A percentile compares a stretch with the other conserved stretches of the same genome.
Evolutionary conservation across 2,329 filamentous ascomycete genomes (phyloP).

Genomic region (Hymenotorrendiella dingleyae): DNA sequence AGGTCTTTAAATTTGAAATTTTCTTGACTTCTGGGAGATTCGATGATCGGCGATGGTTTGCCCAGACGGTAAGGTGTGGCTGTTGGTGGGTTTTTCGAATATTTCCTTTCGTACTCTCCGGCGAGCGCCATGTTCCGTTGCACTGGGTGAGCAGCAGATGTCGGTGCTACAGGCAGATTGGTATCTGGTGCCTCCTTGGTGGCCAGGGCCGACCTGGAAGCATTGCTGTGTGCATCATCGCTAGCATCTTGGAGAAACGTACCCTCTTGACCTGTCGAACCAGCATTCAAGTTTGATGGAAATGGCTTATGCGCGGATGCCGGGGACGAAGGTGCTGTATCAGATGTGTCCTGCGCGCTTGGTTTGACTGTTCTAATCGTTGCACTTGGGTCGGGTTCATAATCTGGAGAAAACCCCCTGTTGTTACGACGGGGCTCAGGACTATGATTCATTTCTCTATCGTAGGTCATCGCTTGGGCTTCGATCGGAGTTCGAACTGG

Average conservation of each 20-base stretch:
- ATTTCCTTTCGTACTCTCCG: slow-evolving; percentile 25
- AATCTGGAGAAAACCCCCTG: slow-evolving; percentile 68
- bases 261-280: slow-evolving; percentile 22
- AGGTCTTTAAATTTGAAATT: too few species aligned
- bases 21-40: slow-evolving; percentile 16
- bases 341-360: slow-evolving; percentile 32
- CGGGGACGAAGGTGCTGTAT: slow-evolving; percentile 12
- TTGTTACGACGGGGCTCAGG: slow-evolving; percentile 23
- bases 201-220: slow-evolving; percentile 9
- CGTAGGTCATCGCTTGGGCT: slow-evolving; percentile 13
- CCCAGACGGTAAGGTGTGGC: slow-evolving; percentile 3
- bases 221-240: slow-evolving; percentile 35
- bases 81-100: slow-evolving; percentile 22
- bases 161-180: slow-evolving; percentile 5
- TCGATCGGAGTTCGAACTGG: slow-evolving; percentile 21
- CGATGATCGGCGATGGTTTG: slow-evolving; percentile 10
- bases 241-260: slow-evolving; percentile 49
- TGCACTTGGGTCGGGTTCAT: slow-evolving; percentile 65
- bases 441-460: slow-evolving; percentile 21
- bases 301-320: slow-evolving; percentile 11
- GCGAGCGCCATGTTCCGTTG: slow-evolving; percentile 26
- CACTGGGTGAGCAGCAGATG: slow-evolving; percentile 15
- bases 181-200: slow-evolving; percentile 9
- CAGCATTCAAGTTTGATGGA: slow-evolving; percentile 10
- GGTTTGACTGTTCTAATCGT: slow-evolving; percentile 61